Evolutionary conservation across 345 rosid genomes (phyloP).

Genomic region (Passiflora organensis): DNA sequence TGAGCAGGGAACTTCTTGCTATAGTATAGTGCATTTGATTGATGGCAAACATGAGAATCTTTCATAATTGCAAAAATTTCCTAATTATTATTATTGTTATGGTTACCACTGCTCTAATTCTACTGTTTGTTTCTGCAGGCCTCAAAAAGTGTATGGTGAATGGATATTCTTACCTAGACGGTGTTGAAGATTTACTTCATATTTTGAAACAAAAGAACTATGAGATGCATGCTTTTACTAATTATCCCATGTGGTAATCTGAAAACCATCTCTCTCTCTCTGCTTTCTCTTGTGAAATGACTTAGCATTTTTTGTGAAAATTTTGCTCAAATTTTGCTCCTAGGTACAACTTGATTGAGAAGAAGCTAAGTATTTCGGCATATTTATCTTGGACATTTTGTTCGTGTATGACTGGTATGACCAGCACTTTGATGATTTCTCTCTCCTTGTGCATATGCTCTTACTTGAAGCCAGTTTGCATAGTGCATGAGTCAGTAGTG

Average conservation of each 20-base stretch:
- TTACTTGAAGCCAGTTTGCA: too few species aligned
- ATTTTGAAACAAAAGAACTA: constrained; percentile 45
- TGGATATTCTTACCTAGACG: constrained; percentile 74
- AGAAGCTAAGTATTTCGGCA: constrained; percentile 60
- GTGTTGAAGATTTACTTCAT: constrained; percentile 63
- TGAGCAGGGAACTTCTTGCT: too few species aligned
- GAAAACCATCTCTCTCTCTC: background rate
- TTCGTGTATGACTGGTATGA: constrained; percentile 61
- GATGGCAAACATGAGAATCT: background rate
- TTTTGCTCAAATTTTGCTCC: constrained; percentile 6
- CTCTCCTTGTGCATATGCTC: background rate
- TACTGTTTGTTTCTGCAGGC: constrained; percentile 36
- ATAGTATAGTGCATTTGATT: too few species aligned
- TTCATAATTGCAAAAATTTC: background rate
- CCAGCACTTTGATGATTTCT: constrained; percentile 3
- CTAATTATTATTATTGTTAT: background rate
- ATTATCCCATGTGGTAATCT: constrained; percentile 77
- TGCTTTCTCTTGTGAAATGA: constrained; percentile 11
- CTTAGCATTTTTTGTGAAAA: constrained; percentile 1
- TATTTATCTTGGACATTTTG: constrained; percentile 93
- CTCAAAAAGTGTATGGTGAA: constrained; percentile 64
- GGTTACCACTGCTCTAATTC: constrained; percentile 2
- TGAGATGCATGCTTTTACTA: constrained; percentile 92
- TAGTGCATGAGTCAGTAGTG: background rate
- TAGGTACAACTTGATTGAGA: constrained; percentile 78